phyloP scores from a whole-genome alignment of 192 early-diverging fungal species.

The Entomortierella beljakovae region DNA sequence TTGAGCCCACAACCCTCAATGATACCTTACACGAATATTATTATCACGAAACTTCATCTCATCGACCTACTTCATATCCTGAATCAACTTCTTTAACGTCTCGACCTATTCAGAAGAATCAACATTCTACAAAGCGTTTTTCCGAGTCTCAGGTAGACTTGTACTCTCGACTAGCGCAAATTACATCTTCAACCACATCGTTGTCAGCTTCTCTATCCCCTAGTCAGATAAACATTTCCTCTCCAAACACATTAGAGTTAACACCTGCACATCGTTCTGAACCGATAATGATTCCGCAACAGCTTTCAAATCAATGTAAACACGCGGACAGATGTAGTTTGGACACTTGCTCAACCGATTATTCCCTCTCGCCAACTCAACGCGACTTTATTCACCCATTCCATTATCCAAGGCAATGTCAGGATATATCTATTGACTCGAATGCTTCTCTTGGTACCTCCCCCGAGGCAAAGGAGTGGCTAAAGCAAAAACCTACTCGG shows the following conservation, averaged over 20 bases:
- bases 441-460: slow-evolving; percentile 33
- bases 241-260: background rate
- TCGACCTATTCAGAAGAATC: background rate
- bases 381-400: slow-evolving; percentile 4
- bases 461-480: slow-evolving; percentile 48
- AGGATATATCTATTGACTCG: slow-evolving; percentile 7
- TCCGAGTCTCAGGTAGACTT: slow-evolving; percentile 28
- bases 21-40: too few species aligned
- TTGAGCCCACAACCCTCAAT: too few species aligned
- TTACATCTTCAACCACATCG: slow-evolving; percentile 11
- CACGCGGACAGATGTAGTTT: slow-evolving; percentile 3
- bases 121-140: background rate
- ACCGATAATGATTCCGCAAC: slow-evolving; percentile 14
- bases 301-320: slow-evolving; percentile 12
- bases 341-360: background rate
- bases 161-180: slow-evolving; percentile 19
- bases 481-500: slow-evolving; percentile 45
- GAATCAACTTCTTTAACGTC: background rate
- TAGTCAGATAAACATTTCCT: slow-evolving; percentile 11
- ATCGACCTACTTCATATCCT: background rate
- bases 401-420: slow-evolving; percentile 14
- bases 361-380: background rate
- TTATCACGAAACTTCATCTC: too few species aligned
- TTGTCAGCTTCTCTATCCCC: slow-evolving; percentile 4
- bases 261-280: background rate